Evolutionary conservation across 192 early-diverging fungal species (phyloP).

Genomic region (Coemansia sp.): DNA sequence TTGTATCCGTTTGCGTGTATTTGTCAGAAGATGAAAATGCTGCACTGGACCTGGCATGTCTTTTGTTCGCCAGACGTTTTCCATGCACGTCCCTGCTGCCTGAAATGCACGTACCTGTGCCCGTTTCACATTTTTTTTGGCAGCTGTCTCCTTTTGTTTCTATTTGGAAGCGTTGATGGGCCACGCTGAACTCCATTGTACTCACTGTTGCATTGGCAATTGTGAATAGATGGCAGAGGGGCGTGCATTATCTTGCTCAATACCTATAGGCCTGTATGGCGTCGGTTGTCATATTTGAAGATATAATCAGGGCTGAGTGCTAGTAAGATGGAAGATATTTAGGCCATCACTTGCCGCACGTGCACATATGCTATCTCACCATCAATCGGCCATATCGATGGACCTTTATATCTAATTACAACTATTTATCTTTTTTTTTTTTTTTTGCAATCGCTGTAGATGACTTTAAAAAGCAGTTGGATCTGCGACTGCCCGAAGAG

Average conservation of each 20-base stretch:
- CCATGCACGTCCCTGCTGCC: constrained; percentile 3
- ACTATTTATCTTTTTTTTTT: not conserved
- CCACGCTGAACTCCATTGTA: not conserved
- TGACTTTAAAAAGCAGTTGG: constrained; percentile 35
- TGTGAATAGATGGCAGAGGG: constrained; percentile 8
- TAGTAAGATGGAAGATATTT: not conserved
- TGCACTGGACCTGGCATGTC: not conserved
- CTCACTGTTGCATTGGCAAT: constrained; percentile 1
- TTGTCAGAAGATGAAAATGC: constrained; percentile 12
- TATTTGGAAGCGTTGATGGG: not conserved
- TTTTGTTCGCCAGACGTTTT: not conserved
- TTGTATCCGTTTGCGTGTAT: not conserved
- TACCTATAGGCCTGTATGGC: constrained; percentile 5
- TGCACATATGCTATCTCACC: not conserved
- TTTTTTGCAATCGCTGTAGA: constrained; percentile 18
- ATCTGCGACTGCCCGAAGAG: constrained; percentile 41
- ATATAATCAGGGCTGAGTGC: not conserved
- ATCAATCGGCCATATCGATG: not conserved
- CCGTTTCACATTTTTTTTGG: not conserved
- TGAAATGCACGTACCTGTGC: constrained; percentile 2
- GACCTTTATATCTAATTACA: not conserved
- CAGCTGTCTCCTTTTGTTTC: not conserved
- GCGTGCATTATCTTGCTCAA: constrained; percentile 3
- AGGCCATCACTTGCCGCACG: constrained; percentile 2
- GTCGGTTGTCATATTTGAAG: constrained; percentile 2